These are phyloP conservation scores for Ascochyta clinopodiicola DNA, from an alignment of 2,329 filamentous ascomycete genomes.

Conservation along the genomic window DNA sequence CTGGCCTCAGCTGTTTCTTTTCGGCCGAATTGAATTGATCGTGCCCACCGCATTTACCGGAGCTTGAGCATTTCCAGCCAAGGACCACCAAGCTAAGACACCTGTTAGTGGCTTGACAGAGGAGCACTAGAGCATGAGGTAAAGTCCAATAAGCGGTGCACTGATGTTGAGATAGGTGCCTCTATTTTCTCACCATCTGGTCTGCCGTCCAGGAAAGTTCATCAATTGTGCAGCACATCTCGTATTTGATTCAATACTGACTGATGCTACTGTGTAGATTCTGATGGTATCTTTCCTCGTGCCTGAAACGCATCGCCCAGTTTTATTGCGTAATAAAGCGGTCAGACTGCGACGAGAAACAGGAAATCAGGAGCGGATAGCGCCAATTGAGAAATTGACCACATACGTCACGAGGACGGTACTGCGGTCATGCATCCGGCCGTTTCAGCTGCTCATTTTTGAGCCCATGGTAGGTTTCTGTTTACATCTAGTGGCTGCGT, in stretches of 20 bases:
- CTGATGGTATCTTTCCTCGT: conserved; percentile 72
- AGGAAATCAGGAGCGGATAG: conserved; percentile 76
- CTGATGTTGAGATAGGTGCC: conserved; percentile 42
- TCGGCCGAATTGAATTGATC: too few species aligned
- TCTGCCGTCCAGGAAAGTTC: conserved; percentile 57
- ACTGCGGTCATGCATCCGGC: conserved; percentile 63
- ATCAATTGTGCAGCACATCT: too few species aligned
- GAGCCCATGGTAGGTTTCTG: conserved; percentile 75
- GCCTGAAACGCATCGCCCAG: conserved; percentile 82
- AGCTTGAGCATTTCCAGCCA: too few species aligned
- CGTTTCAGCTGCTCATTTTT: conserved; percentile 78
- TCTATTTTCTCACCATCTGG: conserved; percentile 87
- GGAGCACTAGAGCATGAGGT: too few species aligned
- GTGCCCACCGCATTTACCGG: too few species aligned
- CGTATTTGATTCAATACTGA: too few species aligned
- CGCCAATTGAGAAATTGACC: conserved; percentile 75
- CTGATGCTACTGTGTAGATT: conserved; percentile 56
- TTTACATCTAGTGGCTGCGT: too few species aligned
- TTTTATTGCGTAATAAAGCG: conserved; percentile 78
- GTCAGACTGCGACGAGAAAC: conserved; percentile 72
- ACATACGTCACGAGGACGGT: conserved; percentile 67
- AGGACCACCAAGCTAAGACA: too few species aligned
- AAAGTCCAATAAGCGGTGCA: conserved; percentile 29
- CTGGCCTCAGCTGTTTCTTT: too few species aligned
- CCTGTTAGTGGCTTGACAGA: too few species aligned